These are phyloP conservation scores for Dysphania ambrosioides DNA, from an alignment of 148 eudicot species.

Conservation along the genomic window DNA sequence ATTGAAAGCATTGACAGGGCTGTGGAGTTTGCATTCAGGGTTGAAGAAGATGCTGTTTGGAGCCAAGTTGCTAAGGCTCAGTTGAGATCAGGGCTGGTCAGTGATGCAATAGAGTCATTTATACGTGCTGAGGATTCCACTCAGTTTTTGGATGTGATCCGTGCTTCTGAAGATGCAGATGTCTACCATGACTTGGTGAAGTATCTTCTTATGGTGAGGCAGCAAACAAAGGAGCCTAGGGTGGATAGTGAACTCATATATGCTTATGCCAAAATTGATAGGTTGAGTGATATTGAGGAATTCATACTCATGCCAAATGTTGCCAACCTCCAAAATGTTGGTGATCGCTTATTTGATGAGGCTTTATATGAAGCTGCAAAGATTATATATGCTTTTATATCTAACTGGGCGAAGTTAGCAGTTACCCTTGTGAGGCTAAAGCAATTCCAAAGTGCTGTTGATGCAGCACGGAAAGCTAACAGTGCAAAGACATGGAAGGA, in stretches of 20 bases:
- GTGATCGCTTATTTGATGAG: conserved; percentile 91
- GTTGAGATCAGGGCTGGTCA: conserved; percentile 76
- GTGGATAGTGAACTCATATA: conserved; percentile 98
- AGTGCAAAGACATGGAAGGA: conserved; percentile 98
- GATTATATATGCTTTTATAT: conserved; percentile 85
- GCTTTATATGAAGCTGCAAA: conserved; percentile 93
- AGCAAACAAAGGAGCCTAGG: conserved; percentile 90
- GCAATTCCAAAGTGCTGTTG: conserved; percentile 98
- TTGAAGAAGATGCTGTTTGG: conserved; percentile 99
- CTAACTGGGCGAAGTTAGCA: conserved; percentile 97
- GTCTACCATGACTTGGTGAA: conserved; percentile 89
- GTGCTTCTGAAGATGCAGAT: conserved; percentile 77
- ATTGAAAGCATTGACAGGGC: conserved; percentile 82
- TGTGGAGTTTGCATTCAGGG: conserved; percentile 97
- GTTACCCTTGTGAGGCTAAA: conserved; percentile 74
- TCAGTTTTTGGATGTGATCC: conserved; percentile 84
- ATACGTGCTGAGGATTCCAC: conserved; percentile 95
- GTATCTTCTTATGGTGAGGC: conserved; percentile 94
- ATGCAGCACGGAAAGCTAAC: conserved; percentile 95
- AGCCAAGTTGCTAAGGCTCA: conserved; percentile 98
- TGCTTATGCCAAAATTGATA: conserved; percentile 97
- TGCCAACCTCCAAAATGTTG: conserved; percentile 93
- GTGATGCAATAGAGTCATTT: conserved; percentile 97
- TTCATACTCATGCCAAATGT: conserved; percentile 99
- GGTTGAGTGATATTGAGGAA: conserved; percentile 92